Base-by-base conservation (phyloP, 179 eudicot genomes). In the Beta macrorhiza region DNA sequence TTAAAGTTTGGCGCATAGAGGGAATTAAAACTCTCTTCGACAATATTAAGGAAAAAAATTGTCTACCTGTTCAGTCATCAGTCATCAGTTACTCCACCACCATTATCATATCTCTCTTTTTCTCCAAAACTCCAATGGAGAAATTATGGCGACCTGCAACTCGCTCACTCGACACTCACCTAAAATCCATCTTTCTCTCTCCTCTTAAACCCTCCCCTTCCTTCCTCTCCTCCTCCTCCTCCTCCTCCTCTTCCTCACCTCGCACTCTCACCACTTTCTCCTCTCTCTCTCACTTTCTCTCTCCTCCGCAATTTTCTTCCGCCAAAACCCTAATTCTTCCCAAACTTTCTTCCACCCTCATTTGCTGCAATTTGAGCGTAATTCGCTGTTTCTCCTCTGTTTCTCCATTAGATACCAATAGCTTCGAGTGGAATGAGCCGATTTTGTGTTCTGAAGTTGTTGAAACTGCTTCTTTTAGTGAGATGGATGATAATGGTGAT, bases 371-470 rank as follows among this genome's bases (percentile, higher is more conserved):
- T 51, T 56, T 55, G 62, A 25, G 42, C 62, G 2, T 37, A 3
- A 44, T 45, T 65, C 83, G 80, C 17, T 76, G 78, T 16, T 88
- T 80, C 76, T 75, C 80, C 19, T 72, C 75, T 15, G 67, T 69
- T 0, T 37, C 71, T 15, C 72, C 83, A 1, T 67, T 75, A 20
- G 17, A 56, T 57, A 25, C 82, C 52, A 75, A 72, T 52, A 8
- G 70, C 3, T 67, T 86, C 76, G 89, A 87, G 64, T 87, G 92
- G 92, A 84, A 84, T 51, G 92, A 87, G 20, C 79, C 84, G 5
- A 67, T 86, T n/a, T 52, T 82, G 22, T 74, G 81, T 69, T 80
- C 86, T 25, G 87, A 76, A 16, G 85, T 42, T 42, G 86, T 56
- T 19, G 84, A 75, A 13, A 74, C 79, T 25, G 80, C 76, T 49